These are phyloP conservation scores for Populus hybrid DNA, from an alignment of 441 rosid genomes.

Conservation along the genomic window DNA sequence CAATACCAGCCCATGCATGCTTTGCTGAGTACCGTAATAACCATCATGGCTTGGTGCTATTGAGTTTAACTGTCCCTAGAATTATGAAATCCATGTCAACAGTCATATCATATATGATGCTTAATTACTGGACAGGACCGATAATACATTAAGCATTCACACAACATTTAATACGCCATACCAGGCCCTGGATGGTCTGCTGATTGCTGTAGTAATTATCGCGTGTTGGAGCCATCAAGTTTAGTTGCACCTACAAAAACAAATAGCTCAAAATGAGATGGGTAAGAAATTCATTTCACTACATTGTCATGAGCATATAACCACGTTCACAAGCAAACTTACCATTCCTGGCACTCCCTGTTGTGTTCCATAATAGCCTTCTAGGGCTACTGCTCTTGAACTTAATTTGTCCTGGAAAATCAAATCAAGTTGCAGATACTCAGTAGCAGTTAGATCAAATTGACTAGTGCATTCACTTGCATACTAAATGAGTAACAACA, in stretches of 20 bases:
- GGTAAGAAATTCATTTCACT: conserved; percentile 6
- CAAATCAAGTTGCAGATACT: conserved; percentile 10
- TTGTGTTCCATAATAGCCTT: conserved; percentile 62
- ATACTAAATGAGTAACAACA: neutral
- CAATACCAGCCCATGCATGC: conserved; percentile 76
- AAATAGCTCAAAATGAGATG: conserved; percentile 4
- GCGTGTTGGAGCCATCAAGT: conserved; percentile 80
- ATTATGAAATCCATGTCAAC: neutral
- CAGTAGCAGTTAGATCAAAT: neutral
- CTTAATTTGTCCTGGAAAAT: conserved; percentile 61
- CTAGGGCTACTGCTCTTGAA: conserved; percentile 64
- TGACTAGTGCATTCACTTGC: neutral
- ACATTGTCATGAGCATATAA: conserved; percentile 13
- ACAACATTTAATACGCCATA: conserved; percentile 31
- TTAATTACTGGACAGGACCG: neutral
- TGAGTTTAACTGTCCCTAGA: conserved; percentile 78
- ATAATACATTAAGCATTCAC: neutral
- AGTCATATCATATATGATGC: neutral
- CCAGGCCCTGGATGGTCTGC: conserved; percentile 86
- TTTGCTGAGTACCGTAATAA: conserved; percentile 62
- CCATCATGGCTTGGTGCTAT: conserved; percentile 77
- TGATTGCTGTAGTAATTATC: conserved; percentile 69
- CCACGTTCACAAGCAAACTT: conserved; percentile 18
- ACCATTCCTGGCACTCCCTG: conserved; percentile 75
- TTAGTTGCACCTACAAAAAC: conserved; percentile 68